Evolutionary conservation across 306 rosid species (phyloP).

Genomic region (Fragaria vesca): DNA sequence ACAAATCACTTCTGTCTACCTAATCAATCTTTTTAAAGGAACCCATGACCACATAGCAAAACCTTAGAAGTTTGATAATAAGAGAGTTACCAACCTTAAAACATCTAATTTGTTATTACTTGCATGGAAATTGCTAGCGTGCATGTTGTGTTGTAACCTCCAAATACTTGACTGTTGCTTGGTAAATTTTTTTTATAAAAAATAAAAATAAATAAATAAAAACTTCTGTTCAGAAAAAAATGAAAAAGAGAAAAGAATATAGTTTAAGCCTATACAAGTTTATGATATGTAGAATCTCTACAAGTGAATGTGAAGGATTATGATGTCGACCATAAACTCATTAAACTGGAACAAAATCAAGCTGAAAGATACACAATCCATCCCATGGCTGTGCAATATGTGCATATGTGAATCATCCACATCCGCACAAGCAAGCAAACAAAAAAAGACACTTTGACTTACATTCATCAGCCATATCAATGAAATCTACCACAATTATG

Average conservation of each 20-base stretch:
- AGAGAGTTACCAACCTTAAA: not conserved
- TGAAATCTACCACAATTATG: conserved; percentile 96
- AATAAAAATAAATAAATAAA: not conserved
- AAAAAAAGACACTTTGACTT: conserved; percentile 34
- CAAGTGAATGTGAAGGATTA: not conserved
- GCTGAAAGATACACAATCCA: not conserved
- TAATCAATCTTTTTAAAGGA: not conserved
- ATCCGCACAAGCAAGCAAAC: not conserved
- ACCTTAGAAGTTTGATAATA: not conserved
- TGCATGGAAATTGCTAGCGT: not conserved
- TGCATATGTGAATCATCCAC: conserved; percentile 1
- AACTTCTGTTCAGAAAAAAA: not conserved
- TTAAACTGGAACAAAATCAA: not conserved
- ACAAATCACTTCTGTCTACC: not conserved
- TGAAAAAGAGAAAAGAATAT: not conserved
- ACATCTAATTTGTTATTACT: not conserved
- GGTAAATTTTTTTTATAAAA: not conserved
- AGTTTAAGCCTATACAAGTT: not conserved
- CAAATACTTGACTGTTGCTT: not conserved
- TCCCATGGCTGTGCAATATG: not conserved
- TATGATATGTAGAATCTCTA: not conserved
- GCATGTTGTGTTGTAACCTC: not conserved
- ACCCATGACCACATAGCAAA: not conserved
- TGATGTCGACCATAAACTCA: not conserved
- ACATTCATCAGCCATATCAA: conserved; percentile 97